These are phyloP conservation scores for Starmerella gropengiesseri DNA, from an alignment of 805 yeast genomes.

Conservation along the genomic window DNA sequence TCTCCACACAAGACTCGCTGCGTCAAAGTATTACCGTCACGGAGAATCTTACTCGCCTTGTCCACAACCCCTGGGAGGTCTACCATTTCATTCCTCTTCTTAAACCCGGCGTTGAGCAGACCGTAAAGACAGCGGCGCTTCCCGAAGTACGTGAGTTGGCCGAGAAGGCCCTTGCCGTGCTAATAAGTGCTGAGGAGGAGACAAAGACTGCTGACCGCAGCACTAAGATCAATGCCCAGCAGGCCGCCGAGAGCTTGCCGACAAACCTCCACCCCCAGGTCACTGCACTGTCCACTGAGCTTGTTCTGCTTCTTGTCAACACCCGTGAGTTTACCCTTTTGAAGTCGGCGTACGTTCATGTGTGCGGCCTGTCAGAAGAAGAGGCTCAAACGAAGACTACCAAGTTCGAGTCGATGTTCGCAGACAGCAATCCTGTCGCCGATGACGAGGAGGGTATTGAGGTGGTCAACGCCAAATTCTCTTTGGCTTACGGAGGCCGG, in stretches of 20 bases:
- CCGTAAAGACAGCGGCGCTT: constrained; percentile 76
- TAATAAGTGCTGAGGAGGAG: constrained; percentile 70
- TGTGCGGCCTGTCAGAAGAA: constrained; percentile 36
- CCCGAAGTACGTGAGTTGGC: constrained; percentile 97
- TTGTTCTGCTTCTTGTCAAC: constrained; percentile 30
- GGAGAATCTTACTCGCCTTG: constrained; percentile 90
- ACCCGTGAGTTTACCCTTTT: constrained; percentile 32
- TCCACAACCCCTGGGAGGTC: constrained; percentile 85
- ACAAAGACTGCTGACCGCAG: constrained; percentile 66
- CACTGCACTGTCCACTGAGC: constrained; percentile 32
- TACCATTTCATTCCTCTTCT: constrained; percentile 76
- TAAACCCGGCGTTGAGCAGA: constrained; percentile 85
- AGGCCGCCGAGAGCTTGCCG: constrained; percentile 36
- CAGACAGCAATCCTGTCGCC: constrained; percentile 39
- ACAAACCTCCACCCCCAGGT: constrained; percentile 30
- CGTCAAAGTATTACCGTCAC: constrained; percentile 94
- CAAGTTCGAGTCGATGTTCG: constrained; percentile 31
- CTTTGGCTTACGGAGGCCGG: constrained; percentile 94
- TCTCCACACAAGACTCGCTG: constrained; percentile 88
- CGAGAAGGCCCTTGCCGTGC: constrained; percentile 67
- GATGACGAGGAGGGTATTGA: constrained; percentile 73
- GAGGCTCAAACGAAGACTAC: constrained; percentile 28
- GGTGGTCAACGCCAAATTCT: constrained; percentile 87
- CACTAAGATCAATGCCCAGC: constrained; percentile 37
- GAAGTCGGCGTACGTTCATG: constrained; percentile 34